Evolutionary conservation across 352 stramenopile species (phyloP), one percentile per base, ranked within the genome.

Genomic region (Pythium periplocum): DNA sequence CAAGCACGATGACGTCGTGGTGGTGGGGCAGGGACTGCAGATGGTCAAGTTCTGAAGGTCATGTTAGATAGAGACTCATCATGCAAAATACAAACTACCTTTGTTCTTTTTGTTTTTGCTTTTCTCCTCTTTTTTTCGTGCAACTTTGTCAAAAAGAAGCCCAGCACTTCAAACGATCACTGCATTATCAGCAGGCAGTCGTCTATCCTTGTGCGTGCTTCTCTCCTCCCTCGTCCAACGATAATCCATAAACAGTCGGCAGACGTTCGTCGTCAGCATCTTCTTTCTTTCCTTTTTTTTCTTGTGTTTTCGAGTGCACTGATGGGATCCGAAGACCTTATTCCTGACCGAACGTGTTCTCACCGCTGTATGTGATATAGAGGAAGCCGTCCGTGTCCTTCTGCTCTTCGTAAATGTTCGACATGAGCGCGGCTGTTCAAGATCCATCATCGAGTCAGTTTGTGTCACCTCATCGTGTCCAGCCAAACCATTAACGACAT

Each of bases 281-380:
- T 26, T 26, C 17, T 26, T 26, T 26, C 17, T 26, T 26, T 26
- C 17, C 17, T 26, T 26, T 26, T 26, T 26, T 26, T 26, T 26
- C 17, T 26, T 26, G 17, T 26, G 17, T 26, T 26, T 26, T 26
- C 17, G 17, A 26, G 17, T 26, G 17, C 17, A 26, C 17, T 26
- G 17, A 26, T 26, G 17, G 34, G 2, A 1, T 34, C 17, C 4
- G 47, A 51, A 36, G 36, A 12, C 31, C 17, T 41, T 66, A 66
- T 47, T 85, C 83, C 63, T 88, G 71, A 51, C 97, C 97, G 78
- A 99, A 99, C 44, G 97, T 99, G 66, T 98, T 99, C 78, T 99
- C 97, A 61, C 96, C 96, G 67, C 90, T 98, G 83, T 99, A 99
- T 62, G 97, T 98, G 74, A 99, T 98, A 79, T 99, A 99, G 53